Evolutionary conservation across 805 yeast genomes (phyloP).

Genomic region (Candida coquimbonensis): DNA sequence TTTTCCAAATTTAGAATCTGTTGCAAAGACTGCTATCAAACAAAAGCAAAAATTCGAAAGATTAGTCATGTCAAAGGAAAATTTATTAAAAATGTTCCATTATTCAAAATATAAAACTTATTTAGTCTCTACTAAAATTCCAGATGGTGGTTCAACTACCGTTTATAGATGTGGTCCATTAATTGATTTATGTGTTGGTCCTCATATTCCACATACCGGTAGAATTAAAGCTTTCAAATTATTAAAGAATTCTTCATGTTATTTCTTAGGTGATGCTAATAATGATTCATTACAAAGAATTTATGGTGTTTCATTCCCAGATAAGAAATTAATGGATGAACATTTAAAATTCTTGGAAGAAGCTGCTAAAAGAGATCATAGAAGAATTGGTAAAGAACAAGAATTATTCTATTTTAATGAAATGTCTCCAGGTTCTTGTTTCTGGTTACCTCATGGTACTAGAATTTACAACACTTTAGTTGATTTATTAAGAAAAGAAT

Average conservation of each 20-base stretch:
- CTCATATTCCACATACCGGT: constrained; percentile 97
- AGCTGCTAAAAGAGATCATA: constrained; percentile 93
- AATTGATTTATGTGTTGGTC: constrained; percentile 95
- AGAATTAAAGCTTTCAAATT: constrained; percentile 91
- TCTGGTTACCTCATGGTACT: constrained; percentile 99
- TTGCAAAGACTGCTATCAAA: constrained; percentile 84
- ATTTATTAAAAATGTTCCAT: constrained; percentile 84
- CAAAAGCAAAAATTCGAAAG: constrained; percentile 95
- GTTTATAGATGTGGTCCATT: constrained; percentile 97
- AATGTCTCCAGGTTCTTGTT: constrained; percentile 95
- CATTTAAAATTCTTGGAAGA: constrained; percentile 92
- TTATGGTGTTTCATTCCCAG: constrained; percentile 98
- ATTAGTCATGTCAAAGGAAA: constrained; percentile 85
- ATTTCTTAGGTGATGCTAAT: constrained; percentile 86
- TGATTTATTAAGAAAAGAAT: constrained; percentile 74
- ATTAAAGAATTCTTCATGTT: constrained; percentile 91
- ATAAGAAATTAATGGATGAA: constrained; percentile 90
- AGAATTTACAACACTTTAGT: constrained; percentile 88
- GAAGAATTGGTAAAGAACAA: constrained; percentile 94
- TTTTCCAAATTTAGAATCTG: constrained; percentile 76
- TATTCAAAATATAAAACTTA: constrained; percentile 95
- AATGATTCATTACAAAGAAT: constrained; percentile 96
- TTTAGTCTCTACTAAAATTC: constrained; percentile 79
- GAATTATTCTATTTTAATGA: constrained; percentile 94
- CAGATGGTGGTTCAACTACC: constrained; percentile 93